Conservation (phyloP, 306 rosid species). For the Benincasa hispida region DNA sequence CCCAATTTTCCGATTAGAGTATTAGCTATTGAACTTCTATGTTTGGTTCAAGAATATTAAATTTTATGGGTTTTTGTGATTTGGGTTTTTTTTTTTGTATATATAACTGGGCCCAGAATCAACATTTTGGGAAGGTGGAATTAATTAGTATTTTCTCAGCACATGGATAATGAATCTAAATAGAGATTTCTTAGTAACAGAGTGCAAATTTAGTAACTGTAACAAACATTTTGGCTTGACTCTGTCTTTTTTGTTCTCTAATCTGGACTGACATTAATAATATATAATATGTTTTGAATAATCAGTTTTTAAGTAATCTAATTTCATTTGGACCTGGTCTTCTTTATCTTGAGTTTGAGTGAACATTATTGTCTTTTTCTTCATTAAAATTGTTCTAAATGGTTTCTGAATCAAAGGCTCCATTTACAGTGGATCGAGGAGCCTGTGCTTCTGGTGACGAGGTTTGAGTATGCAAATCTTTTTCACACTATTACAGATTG, state of each 20-base stretch:
- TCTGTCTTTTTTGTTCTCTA: neutral
- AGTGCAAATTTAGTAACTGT: neutral
- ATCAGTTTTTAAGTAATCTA: neutral
- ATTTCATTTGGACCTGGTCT: neutral
- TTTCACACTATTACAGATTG: conserved; percentile 93
- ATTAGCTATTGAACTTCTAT: neutral
- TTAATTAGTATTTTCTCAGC: neutral
- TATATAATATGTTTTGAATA: neutral
- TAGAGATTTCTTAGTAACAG: neutral
- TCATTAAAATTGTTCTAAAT: neutral
- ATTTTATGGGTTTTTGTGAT: conserved; percentile 4
- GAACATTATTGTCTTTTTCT: neutral
- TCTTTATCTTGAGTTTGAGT: neutral
- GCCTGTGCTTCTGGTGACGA: conserved; percentile 83
- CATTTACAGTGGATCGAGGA: conserved; percentile 92
- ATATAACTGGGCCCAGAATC: neutral
- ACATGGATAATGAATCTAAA: neutral
- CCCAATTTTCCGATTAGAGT: conserved; percentile 1
- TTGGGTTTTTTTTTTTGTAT: neutral
- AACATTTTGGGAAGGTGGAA: neutral
- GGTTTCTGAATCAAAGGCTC: conserved; percentile 25
- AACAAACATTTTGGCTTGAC: neutral
- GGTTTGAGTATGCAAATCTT: conserved; percentile 92
- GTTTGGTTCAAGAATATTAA: neutral
- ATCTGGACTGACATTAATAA: neutral